A percentile compares a stretch with the other conserved stretches of the same genome.
These are phyloP conservation scores for Adansonia grandidieri DNA, from an alignment of 441 rosid genomes.

Conservation along the genomic window DNA sequence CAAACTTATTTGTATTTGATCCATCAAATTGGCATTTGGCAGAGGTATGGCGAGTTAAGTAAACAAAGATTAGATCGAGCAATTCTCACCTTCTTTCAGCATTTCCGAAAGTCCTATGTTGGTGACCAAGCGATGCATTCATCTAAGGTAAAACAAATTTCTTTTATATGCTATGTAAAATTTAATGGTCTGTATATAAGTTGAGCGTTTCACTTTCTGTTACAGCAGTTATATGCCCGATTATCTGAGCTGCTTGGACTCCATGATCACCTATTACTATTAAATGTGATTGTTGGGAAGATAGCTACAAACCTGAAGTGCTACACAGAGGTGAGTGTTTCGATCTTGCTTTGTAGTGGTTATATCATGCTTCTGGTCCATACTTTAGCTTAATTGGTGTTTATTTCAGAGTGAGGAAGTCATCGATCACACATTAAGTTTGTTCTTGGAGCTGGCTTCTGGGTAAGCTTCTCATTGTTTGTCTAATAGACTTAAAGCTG, in stretches of 20 bases:
- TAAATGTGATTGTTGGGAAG: slow-evolving; percentile 95
- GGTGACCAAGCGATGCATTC: slow-evolving; percentile 99
- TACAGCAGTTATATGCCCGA: slow-evolving; percentile 97
- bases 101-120: slow-evolving; percentile 97
- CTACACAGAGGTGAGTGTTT: slow-evolving; percentile 73
- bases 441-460: slow-evolving; percentile 95
- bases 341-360: slow-evolving; percentile 23
- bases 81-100: slow-evolving; percentile 94
- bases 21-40: slow-evolving; percentile 34
- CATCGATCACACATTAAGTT: slow-evolving; percentile 89
- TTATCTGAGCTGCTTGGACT: slow-evolving; percentile 94
- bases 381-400: slow-evolving; percentile 18
- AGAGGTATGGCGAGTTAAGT: slow-evolving; percentile 92
- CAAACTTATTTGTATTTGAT: slow-evolving; percentile 25
- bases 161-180: slow-evolving; percentile 17
- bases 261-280: slow-evolving; percentile 85
- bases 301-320: slow-evolving; percentile 96
- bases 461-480: slow-evolving; percentile 63
- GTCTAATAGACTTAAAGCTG: slow-evolving; percentile 21
- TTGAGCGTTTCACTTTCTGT: slow-evolving; percentile 47
- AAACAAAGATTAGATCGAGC: slow-evolving; percentile 99
- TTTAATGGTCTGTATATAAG: slow-evolving; percentile 29
- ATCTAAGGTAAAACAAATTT: slow-evolving; percentile 71
- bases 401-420: slow-evolving; percentile 86
- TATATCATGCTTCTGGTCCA: slow-evolving; percentile 11